A percentile compares a stretch with the other conserved stretches of the same genome.
These are phyloP conservation scores for Bryoerythrophyllum caledonicum DNA, from an alignment of 225 moss, liverwort and hornwort species.

Conservation along the genomic window DNA sequence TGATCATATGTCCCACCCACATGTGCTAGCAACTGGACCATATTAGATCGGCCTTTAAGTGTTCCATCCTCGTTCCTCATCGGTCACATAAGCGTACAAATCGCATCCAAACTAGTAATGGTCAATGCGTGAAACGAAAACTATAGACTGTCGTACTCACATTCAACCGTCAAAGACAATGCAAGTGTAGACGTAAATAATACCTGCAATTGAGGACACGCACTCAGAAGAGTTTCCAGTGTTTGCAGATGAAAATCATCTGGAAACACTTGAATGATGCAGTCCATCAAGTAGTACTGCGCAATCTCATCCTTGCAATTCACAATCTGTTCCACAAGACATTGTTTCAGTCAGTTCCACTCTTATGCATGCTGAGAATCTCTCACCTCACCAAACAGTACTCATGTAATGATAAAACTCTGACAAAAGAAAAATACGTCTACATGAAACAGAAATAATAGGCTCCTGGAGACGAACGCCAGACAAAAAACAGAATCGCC, in stretches of 20 bases:
- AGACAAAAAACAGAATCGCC: neutral
- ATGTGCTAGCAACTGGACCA: neutral
- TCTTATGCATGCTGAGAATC: neutral
- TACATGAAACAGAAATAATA: neutral
- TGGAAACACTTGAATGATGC: constrained; percentile 99
- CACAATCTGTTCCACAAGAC: constrained; percentile 65
- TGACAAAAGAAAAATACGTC: neutral
- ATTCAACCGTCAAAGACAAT: constrained; percentile 3
- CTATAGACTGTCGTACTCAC: neutral
- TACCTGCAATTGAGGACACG: constrained; percentile 98
- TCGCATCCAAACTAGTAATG: neutral
- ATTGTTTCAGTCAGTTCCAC: constrained; percentile 7
- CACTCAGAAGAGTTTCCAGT: constrained; percentile 93
- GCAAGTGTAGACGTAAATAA: constrained; percentile 8
- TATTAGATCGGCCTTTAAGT: constrained; percentile 7
- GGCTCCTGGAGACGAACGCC: neutral
- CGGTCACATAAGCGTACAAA: constrained; percentile 4
- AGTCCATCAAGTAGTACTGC: constrained; percentile 99
- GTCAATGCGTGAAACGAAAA: neutral
- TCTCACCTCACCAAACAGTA: constrained; percentile 15
- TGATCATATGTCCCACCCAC: neutral
- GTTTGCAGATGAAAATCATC: constrained; percentile 99
- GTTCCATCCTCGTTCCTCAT: constrained; percentile 11
- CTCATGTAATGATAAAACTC: neutral
- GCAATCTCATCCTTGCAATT: constrained; percentile 99